Evolutionary conservation across 2,329 filamentous ascomycete genomes (phyloP).

Genomic region (Microdochium paspali): DNA sequence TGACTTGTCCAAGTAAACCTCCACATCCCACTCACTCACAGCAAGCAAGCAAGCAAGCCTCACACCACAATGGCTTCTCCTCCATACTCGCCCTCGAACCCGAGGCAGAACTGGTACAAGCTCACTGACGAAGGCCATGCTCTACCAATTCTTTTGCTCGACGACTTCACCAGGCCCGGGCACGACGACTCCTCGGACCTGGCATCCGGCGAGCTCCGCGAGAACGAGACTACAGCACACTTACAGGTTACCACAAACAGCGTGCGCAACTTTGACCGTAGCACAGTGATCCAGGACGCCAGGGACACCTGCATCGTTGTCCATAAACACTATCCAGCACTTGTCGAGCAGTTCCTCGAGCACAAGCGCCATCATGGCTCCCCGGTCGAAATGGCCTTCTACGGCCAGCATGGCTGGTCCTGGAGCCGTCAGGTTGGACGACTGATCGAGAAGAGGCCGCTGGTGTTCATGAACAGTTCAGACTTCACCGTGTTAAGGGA

Average conservation of each 20-base stretch:
- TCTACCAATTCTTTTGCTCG: background rate
- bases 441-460: conserved; percentile 14
- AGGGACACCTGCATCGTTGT: conserved; percentile 15
- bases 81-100: background rate
- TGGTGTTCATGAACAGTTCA: conserved; percentile 10
- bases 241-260: conserved; percentile 10
- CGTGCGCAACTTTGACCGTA: conserved; percentile 10
- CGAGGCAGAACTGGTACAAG: background rate
- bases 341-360: conserved; percentile 14
- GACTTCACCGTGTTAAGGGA: conserved; percentile 15
- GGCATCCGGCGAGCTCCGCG: background rate
- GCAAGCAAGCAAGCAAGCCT: too few relatives aligned
- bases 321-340: conserved; percentile 12
- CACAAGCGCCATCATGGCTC: conserved; percentile 16
- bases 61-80: background rate
- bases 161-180: background rate
- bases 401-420: conserved; percentile 9
- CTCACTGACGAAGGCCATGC: background rate
- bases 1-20: too few relatives aligned
- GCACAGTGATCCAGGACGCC: conserved; percentile 10
- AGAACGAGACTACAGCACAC: background rate
- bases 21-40: too few relatives aligned
- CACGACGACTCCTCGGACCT: background rate
- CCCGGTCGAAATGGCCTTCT: conserved; percentile 10
- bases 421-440: conserved; percentile 13